phyloP scores from a whole-genome alignment of 1,284 basidiomycete species.

The Pholiota adiposa region DNA sequence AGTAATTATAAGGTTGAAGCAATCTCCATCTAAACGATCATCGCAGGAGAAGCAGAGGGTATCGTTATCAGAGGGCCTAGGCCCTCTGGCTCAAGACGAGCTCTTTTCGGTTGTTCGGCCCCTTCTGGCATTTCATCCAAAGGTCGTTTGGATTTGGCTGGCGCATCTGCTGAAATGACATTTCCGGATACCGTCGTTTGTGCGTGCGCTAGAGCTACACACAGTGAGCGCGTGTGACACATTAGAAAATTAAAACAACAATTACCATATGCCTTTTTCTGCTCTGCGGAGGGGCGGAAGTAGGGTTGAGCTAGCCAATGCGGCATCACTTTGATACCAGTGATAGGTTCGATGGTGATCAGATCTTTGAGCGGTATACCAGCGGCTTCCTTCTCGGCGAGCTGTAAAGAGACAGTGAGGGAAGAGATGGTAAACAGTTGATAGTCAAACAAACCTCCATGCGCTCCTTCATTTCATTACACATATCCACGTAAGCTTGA shows the following conservation, averaged over 20 bases:
- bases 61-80: background rate
- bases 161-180: background rate
- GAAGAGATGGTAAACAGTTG: background rate
- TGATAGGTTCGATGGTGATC: slow-evolving; percentile 51
- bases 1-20: too few relatives aligned
- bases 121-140: slow-evolving; percentile 11
- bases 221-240: background rate
- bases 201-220: slow-evolving; percentile 14
- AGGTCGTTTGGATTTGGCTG: slow-evolving; percentile 13
- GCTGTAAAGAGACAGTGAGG: slow-evolving; percentile 32
- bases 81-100: slow-evolving; percentile 6
- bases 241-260: background rate
- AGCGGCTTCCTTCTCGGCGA: slow-evolving; percentile 46
- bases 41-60: background rate
- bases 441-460: slow-evolving; percentile 56
- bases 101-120: slow-evolving; percentile 16
- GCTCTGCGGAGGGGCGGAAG: slow-evolving; percentile 54
- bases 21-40: slow-evolving; percentile 18
- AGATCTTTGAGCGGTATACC: slow-evolving; percentile 46
- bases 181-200: background rate
- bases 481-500: slow-evolving; percentile 62
- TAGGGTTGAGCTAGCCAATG: slow-evolving; percentile 90
- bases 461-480: slow-evolving; percentile 66
- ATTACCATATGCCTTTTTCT: slow-evolving; percentile 26
- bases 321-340: slow-evolving; percentile 68